phyloP scores from a whole-genome alignment of 345 rosid genomes.

The Lenwebbia sp. region DNA sequence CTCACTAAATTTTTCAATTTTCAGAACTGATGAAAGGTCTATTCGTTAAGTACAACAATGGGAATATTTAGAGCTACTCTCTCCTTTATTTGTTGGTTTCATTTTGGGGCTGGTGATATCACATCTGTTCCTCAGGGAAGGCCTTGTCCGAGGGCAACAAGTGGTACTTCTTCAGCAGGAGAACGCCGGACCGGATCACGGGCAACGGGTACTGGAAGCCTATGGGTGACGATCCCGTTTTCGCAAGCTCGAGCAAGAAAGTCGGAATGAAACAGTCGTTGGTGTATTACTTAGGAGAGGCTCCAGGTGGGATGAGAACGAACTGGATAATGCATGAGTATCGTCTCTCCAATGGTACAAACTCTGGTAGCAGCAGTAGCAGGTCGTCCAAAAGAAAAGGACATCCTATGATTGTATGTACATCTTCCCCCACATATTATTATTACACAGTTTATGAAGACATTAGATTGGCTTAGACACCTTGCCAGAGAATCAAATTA shows the following conservation, averaged over 20 bases:
- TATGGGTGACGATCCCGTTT: constrained; percentile 60
- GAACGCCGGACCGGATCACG: constrained; percentile 46
- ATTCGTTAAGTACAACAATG: not conserved
- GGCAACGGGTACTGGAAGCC: constrained; percentile 72
- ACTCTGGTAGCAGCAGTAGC: constrained; percentile 1
- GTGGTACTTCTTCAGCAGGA: constrained; percentile 84
- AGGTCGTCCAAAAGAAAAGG: constrained; percentile 47
- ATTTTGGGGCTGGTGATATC: not conserved
- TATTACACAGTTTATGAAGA: not conserved
- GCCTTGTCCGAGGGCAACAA: constrained; percentile 82
- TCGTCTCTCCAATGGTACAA: constrained; percentile 29
- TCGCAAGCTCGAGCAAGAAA: constrained; percentile 26
- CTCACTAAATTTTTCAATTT: not conserved
- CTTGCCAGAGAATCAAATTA: not conserved
- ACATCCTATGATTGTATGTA: constrained; percentile 28
- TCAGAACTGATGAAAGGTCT: not conserved
- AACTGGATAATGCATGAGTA: constrained; percentile 89
- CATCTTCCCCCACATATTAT: not conserved
- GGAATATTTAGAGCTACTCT: not conserved
- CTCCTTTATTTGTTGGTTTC: not conserved
- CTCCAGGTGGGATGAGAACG: constrained; percentile 35
- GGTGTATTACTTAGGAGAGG: constrained; percentile 48
- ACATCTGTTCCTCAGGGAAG: constrained; percentile 33
- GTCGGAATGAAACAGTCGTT: constrained; percentile 62
- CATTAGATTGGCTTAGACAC: not conserved